Evolutionary conservation across 768 basidiomycete species (phyloP).

Genomic region (Boletellus ananiceps): DNA sequence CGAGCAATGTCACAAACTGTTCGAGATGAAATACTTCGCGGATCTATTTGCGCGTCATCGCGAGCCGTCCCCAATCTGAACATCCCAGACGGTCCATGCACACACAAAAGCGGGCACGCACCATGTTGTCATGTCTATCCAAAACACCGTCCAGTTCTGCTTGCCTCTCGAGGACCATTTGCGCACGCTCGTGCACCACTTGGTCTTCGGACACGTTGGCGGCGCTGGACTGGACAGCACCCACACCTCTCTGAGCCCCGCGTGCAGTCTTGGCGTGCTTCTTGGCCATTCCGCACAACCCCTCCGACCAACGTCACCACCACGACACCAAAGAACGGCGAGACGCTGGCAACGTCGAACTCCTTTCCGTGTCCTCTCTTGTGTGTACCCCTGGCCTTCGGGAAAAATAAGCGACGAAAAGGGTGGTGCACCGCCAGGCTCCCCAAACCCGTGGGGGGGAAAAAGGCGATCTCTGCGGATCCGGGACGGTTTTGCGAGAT

Average conservation of each 20-base stretch:
- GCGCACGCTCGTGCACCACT: constrained; percentile 36
- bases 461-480: constrained; percentile 58
- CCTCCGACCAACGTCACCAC: constrained; percentile 2
- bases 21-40: constrained; percentile 90
- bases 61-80: not conserved
- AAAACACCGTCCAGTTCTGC: constrained; percentile 52
- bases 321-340: not conserved
- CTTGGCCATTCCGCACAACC: constrained; percentile 18
- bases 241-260: not conserved
- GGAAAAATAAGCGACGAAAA: not conserved
- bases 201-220: constrained; percentile 14
- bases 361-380: not conserved
- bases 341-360: not conserved
- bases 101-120: constrained; percentile 37
- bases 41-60: constrained; percentile 40
- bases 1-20: constrained; percentile 68
- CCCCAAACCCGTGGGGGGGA: not conserved
- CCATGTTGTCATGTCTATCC: constrained; percentile 69
- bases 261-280: constrained; percentile 13
- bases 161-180: constrained; percentile 57
- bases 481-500: constrained; percentile 56
- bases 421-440: not conserved
- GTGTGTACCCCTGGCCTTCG: not conserved
- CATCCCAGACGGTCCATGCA: not conserved
- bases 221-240: not conserved